phyloP scores from a whole-genome alignment of 78 protist genomes.

The Dictyostelium citrinum region DNA sequence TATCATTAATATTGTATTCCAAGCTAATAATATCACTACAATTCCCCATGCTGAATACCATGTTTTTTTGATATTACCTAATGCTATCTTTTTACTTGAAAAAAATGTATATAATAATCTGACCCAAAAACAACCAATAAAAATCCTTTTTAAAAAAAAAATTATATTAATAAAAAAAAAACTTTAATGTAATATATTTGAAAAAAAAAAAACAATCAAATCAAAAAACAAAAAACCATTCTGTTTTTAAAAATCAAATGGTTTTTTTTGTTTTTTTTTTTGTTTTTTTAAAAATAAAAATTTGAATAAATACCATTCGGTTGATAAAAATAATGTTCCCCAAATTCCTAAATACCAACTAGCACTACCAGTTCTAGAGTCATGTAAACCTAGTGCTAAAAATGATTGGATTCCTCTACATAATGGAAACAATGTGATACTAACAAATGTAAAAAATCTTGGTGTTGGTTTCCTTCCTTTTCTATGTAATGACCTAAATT shows the following conservation, averaged over 20 bases:
- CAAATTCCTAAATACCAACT: neutral
- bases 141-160: slow-evolving; percentile 26
- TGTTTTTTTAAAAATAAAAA: neutral
- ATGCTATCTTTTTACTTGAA: slow-evolving; percentile 13
- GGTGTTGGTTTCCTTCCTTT: slow-evolving; percentile 2
- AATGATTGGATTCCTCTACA: slow-evolving; percentile 8
- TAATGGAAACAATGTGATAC: slow-evolving; percentile 42
- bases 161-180: neutral
- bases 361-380: neutral
- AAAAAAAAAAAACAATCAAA: neutral
- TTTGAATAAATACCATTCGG: neutral
- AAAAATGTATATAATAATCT: slow-evolving; percentile 52
- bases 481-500: neutral
- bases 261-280: neutral
- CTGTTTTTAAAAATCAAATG: neutral
- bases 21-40: neutral
- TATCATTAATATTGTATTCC: neutral
- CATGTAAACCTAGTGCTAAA: neutral
- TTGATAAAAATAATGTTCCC: slow-evolving; percentile 37
- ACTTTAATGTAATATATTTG: neutral
- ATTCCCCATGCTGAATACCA: slow-evolving; percentile 48
- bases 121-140: slow-evolving; percentile 66
- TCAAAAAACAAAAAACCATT: neutral
- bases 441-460: slow-evolving; percentile 26
- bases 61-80: slow-evolving; percentile 23